Conservation (phyloP, 148 eudicot genomes). For the Silene latifolia region DNA sequence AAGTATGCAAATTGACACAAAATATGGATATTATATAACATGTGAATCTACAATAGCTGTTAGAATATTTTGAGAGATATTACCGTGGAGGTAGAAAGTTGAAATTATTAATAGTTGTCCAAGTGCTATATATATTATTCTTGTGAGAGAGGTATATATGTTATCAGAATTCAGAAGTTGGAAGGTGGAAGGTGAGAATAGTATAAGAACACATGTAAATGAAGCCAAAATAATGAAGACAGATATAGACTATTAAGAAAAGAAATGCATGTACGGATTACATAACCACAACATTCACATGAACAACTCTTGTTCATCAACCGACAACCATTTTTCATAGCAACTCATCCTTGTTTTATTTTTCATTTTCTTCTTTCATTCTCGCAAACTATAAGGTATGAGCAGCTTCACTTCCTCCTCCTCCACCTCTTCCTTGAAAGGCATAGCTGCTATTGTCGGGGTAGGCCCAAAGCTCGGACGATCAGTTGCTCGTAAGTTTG, state of each 20-base stretch:
- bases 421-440: constrained; percentile 38
- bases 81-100: too few relatives aligned
- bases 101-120: not conserved
- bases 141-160: not conserved
- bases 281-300: not conserved
- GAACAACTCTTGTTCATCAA: not conserved
- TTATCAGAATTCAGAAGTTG: not conserved
- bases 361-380: too few relatives aligned
- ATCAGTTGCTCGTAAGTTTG: constrained; percentile 81
- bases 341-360: not conserved
- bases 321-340: not conserved
- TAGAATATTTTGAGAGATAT: not conserved
- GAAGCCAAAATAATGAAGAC: not conserved
- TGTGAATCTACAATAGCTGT: constrained; percentile 1
- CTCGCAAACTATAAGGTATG: constrained; percentile 35
- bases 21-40: not conserved
- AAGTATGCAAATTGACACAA: not conserved
- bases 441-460: constrained; percentile 89
- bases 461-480: constrained; percentile 86
- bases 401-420: constrained; percentile 40
- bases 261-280: not conserved
- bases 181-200: not conserved
- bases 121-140: not conserved
- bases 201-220: not conserved
- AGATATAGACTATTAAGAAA: too few relatives aligned